Conservation (phyloP, 1,139 yeast species). For the Saccharomyces hybrid region DNA sequence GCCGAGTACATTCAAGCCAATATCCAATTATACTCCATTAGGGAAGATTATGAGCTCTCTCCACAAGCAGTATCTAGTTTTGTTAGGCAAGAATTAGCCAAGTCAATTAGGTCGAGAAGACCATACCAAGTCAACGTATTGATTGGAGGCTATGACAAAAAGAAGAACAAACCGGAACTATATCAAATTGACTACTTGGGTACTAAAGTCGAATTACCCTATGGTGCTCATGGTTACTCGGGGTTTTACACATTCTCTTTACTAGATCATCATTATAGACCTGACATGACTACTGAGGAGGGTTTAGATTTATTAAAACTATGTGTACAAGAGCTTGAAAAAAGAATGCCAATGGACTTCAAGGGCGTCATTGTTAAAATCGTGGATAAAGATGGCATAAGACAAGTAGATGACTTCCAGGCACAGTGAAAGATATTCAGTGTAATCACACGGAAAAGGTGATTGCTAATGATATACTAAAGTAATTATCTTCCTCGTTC, state of each 20-base stretch:
- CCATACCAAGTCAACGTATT: slow-evolving; percentile 92
- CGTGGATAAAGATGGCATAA: slow-evolving; percentile 66
- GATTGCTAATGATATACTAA: neutral
- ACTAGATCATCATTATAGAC: slow-evolving; percentile 82
- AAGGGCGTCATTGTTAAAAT: slow-evolving; percentile 79
- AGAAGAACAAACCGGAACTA: slow-evolving; percentile 54
- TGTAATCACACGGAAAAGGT: neutral
- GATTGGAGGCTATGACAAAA: slow-evolving; percentile 75
- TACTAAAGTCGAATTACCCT: slow-evolving; percentile 82
- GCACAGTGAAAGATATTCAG: neutral
- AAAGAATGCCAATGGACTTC: slow-evolving; percentile 92
- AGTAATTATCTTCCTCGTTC: neutral
- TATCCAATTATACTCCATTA: slow-evolving; percentile 76
- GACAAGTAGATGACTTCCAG: slow-evolving; percentile 37
- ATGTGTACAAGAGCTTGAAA: slow-evolving; percentile 72
- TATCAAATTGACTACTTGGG: slow-evolving; percentile 94
- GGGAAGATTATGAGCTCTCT: slow-evolving; percentile 74
- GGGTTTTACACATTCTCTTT: slow-evolving; percentile 87
- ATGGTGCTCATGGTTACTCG: slow-evolving; percentile 96
- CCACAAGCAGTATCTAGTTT: slow-evolving; percentile 83
- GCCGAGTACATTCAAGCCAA: slow-evolving; percentile 93
- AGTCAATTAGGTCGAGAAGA: slow-evolving; percentile 77
- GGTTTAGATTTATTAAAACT: slow-evolving; percentile 66
- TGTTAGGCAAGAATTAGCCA: slow-evolving; percentile 82
- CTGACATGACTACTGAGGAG: slow-evolving; percentile 67